Evolutionary conservation across 805 yeast genomes (phyloP).

Genomic region (Kockiozyma suomiensis): DNA sequence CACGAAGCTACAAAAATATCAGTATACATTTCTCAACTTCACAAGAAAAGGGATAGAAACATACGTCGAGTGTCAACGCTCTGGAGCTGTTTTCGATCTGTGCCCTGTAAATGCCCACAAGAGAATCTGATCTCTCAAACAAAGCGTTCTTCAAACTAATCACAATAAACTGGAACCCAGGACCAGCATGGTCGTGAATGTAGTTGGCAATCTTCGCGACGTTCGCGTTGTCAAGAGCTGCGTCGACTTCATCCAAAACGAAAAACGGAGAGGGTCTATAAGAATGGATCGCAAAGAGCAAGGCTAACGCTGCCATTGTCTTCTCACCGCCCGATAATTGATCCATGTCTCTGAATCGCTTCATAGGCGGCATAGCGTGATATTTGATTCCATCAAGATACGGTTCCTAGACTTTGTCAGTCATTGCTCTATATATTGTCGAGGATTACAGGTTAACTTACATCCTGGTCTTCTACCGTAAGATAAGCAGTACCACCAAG

Average conservation of each 20-base stretch:
- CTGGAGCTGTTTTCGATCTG: slow-evolving; percentile 71
- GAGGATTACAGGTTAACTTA: neutral
- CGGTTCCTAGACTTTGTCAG: slow-evolving; percentile 55
- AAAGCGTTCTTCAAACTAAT: slow-evolving; percentile 85
- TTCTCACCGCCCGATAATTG: slow-evolving; percentile 95
- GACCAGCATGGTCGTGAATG: slow-evolving; percentile 72
- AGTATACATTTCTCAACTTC: neutral
- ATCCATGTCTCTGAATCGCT: slow-evolving; percentile 90
- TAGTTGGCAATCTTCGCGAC: slow-evolving; percentile 86
- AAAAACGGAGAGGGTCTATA: slow-evolving; percentile 94
- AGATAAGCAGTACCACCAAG: slow-evolving; percentile 93
- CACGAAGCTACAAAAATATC: slow-evolving; percentile 4
- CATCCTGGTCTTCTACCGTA: slow-evolving; percentile 79
- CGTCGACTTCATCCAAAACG: slow-evolving; percentile 96
- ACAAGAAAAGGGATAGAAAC: slow-evolving; percentile 6
- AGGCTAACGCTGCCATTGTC: slow-evolving; percentile 92
- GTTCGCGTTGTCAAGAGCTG: slow-evolving; percentile 89
- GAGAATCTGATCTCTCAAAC: slow-evolving; percentile 84
- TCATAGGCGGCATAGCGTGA: slow-evolving; percentile 96
- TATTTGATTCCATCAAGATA: slow-evolving; percentile 79
- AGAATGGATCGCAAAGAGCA: slow-evolving; percentile 87
- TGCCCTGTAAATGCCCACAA: slow-evolving; percentile 90
- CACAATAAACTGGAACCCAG: slow-evolving; percentile 85
- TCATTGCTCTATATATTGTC: neutral
- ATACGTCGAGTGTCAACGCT: slow-evolving; percentile 70